Percentiles rank a stretch among this genome's conserved stretches.
phyloP scores from a whole-genome alignment of 306 rosid genomes.

The Vigna angularis region DNA sequence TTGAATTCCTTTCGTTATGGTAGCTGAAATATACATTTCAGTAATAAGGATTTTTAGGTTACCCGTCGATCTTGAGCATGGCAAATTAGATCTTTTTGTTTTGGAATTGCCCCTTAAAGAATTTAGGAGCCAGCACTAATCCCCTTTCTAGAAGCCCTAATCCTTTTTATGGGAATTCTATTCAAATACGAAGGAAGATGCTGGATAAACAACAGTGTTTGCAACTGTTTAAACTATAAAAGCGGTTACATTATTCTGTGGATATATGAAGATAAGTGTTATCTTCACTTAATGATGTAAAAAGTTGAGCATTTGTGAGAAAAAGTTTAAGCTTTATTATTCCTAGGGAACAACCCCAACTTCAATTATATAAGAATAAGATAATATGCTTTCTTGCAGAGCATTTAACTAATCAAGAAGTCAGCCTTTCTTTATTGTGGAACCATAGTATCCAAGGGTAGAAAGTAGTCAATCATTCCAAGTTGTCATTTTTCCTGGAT shows the following conservation, averaged over 20 bases:
- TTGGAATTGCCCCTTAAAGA: constrained; percentile 6
- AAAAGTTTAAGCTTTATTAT: constrained; percentile 41
- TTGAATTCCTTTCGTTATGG: not conserved
- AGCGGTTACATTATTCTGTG: not conserved
- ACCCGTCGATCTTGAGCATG: constrained; percentile 9
- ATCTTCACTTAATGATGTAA: constrained; percentile 25
- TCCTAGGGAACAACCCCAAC: constrained; percentile 30
- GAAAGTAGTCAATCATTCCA: constrained; percentile 36
- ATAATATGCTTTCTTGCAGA: constrained; percentile 21
- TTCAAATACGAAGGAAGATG: constrained; percentile 12
- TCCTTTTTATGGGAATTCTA: constrained; percentile 1
- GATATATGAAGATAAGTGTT: constrained; percentile 30
- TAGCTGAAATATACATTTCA: constrained; percentile 1
- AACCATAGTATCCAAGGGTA: constrained; percentile 29
- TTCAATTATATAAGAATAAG: constrained; percentile 27
- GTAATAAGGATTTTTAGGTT: constrained; percentile 8
- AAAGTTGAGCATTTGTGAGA: constrained; percentile 28
- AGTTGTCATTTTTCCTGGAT: constrained; percentile 19
- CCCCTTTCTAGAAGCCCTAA: not conserved
- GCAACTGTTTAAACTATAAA: constrained; percentile 17
- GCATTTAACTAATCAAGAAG: constrained; percentile 40
- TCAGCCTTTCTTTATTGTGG: constrained; percentile 16
- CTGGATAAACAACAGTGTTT: constrained; percentile 6
- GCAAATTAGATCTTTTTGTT: not conserved
- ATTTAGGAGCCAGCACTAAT: not conserved